phyloP scores from a whole-genome alignment of 805 yeast species.

The Geotrichum ghanense region DNA sequence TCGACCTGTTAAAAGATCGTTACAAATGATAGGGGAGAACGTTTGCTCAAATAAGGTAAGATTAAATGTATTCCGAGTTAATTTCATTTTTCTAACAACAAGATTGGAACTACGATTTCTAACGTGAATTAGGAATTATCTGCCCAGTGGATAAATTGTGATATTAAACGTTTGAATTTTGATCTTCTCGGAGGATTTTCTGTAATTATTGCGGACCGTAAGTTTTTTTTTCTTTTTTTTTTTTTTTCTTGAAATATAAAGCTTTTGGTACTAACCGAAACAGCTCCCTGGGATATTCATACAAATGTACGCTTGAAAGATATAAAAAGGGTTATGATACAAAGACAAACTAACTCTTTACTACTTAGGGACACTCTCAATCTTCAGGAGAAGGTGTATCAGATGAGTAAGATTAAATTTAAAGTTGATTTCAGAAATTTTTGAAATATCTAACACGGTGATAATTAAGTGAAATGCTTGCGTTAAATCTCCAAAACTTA shows the following conservation, averaged over 20 bases:
- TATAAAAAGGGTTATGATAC: neutral
- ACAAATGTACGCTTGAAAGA: slow-evolving; percentile 46
- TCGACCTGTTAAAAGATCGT: neutral
- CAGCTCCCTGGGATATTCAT: slow-evolving; percentile 88
- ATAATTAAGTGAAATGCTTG: slow-evolving; percentile 46
- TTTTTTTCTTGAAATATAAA: neutral
- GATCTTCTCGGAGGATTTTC: slow-evolving; percentile 66
- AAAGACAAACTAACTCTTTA: neutral
- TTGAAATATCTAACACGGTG: slow-evolving; percentile 50
- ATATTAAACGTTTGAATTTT: slow-evolving; percentile 65
- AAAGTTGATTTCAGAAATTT: slow-evolving; percentile 55
- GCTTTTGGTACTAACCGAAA: neutral
- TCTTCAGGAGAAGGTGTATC: slow-evolving; percentile 13
- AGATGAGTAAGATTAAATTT: slow-evolving; percentile 11
- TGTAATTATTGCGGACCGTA: slow-evolving; percentile 65
- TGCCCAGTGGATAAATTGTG: slow-evolving; percentile 83
- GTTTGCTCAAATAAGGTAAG: neutral
- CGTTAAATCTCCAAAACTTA: slow-evolving; percentile 51
- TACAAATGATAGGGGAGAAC: slow-evolving; percentile 2
- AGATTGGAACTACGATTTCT: too few relatives aligned
- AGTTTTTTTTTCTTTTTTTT: too few relatives aligned
- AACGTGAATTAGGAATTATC: slow-evolving; percentile 30
- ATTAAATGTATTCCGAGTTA: too few relatives aligned
- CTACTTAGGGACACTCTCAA: slow-evolving; percentile 12
- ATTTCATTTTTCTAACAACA: too few relatives aligned